Percentiles rank a stretch among this genome's conserved stretches.
Conservation (phyloP, 495 filamentous ascomycete genomes). For the Neurospora sp. region DNA sequence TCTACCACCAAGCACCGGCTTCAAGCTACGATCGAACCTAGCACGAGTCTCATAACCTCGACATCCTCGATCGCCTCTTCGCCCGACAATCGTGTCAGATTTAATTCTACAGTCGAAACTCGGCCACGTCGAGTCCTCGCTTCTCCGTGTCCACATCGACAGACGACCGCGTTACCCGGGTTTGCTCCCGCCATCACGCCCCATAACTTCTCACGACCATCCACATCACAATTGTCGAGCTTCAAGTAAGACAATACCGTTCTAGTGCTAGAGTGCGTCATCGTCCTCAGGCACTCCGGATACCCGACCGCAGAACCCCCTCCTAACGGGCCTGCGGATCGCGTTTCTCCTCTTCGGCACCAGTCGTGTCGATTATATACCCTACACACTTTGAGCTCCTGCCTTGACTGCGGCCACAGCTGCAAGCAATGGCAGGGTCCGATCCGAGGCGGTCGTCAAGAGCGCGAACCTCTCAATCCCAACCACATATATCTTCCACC, state of each 20-base stretch:
- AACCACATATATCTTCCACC: slow-evolving; percentile 68
- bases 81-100: neutral
- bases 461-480: slow-evolving; percentile 72
- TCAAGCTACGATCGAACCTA: neutral
- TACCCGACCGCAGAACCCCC: neutral
- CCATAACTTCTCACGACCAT: neutral
- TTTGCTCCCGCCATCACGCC: neutral
- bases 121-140: neutral
- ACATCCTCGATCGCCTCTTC: neutral
- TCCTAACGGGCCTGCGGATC: neutral
- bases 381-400: slow-evolving; percentile 3
- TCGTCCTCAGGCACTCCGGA: neutral
- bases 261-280: neutral
- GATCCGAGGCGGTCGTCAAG: slow-evolving; percentile 86
- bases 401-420: slow-evolving; percentile 18
- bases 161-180: neutral
- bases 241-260: neutral
- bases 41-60: neutral
- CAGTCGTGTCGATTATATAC: neutral
- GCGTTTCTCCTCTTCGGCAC: neutral
- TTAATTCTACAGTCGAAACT: neutral
- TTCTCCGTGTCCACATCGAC: neutral
- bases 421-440: slow-evolving; percentile 40
- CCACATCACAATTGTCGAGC: neutral
- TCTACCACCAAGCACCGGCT: neutral